A percentile compares a stretch with the other conserved stretches of the same genome.
These are phyloP conservation scores for Blastocystis sp. DNA, from an alignment of 352 stramenopile species.

Conservation along the genomic window DNA sequence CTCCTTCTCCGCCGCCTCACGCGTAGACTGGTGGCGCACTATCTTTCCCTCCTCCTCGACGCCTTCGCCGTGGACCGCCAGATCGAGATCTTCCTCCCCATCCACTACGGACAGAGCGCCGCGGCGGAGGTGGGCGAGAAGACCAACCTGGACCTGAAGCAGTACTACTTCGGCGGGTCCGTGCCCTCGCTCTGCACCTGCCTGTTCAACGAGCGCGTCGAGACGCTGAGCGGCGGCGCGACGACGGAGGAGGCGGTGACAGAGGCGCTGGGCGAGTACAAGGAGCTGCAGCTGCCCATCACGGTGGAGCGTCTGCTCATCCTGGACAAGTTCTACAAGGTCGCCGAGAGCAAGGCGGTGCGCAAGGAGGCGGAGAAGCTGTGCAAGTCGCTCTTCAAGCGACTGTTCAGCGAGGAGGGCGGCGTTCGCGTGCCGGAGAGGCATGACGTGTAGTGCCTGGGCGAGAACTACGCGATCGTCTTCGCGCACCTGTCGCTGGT, in stretches of 20 bases:
- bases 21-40: background rate
- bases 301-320: constrained; percentile 32
- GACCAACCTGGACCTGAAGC: constrained; percentile 44
- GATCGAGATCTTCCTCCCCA: constrained; percentile 25
- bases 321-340: constrained; percentile 31
- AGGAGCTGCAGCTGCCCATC: constrained; percentile 30
- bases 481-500: constrained; percentile 25
- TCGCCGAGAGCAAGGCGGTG: background rate
- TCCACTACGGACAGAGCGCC: constrained; percentile 13
- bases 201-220: background rate
- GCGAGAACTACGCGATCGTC: background rate
- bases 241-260: background rate
- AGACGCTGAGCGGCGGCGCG: background rate
- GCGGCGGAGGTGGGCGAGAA: background rate
- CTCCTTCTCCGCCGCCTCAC: background rate
- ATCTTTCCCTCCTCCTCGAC: constrained; percentile 34
- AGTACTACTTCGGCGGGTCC: constrained; percentile 31
- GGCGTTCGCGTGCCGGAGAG: background rate
- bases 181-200: constrained; percentile 53
- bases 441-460: constrained; percentile 1
- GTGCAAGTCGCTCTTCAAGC: background rate
- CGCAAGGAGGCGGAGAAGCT: background rate
- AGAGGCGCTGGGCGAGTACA: background rate
- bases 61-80: constrained; percentile 25
- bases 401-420: background rate